Evolutionary conservation across 805 yeast genomes (phyloP).

Genomic region (Yarrowia sp.): DNA sequence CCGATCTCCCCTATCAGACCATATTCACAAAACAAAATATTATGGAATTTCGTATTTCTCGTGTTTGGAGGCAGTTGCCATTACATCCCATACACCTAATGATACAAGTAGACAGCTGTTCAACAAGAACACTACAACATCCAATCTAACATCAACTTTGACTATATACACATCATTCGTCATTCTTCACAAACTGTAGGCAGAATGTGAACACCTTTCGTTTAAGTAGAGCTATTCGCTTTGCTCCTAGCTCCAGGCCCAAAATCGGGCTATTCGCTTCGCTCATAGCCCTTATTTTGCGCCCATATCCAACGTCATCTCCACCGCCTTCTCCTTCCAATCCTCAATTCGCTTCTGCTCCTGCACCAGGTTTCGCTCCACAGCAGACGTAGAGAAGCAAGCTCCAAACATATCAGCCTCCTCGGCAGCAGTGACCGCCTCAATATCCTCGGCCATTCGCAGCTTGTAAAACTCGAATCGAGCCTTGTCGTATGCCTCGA

Average conservation of each 20-base stretch:
- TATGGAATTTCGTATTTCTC: too few species aligned
- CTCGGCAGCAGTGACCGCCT: conserved; percentile 68
- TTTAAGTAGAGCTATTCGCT: neutral
- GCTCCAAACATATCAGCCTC: conserved; percentile 87
- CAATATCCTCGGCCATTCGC: conserved; percentile 80
- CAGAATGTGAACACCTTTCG: too few species aligned
- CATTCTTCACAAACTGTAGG: too few species aligned
- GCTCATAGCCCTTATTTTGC: conserved; percentile 30
- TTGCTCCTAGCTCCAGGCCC: neutral
- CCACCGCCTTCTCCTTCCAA: conserved; percentile 72
- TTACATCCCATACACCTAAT: too few species aligned
- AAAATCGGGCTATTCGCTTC: neutral
- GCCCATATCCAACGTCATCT: conserved; percentile 54
- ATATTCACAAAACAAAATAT: too few species aligned
- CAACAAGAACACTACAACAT: too few species aligned
- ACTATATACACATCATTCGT: conserved; percentile 1
- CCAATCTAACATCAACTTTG: neutral
- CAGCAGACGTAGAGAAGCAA: conserved; percentile 56
- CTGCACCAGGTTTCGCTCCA: conserved; percentile 64
- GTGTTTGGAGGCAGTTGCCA: too few species aligned
- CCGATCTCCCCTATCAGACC: too few species aligned
- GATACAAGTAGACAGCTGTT: too few species aligned
- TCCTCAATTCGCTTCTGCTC: conserved; percentile 70
- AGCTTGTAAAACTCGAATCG: conserved; percentile 83
- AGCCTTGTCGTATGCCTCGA: conserved; percentile 78